These are phyloP conservation scores for Exophiala oligosperma DNA, from an alignment of 2,329 filamentous ascomycete species.

Conservation along the genomic window DNA sequence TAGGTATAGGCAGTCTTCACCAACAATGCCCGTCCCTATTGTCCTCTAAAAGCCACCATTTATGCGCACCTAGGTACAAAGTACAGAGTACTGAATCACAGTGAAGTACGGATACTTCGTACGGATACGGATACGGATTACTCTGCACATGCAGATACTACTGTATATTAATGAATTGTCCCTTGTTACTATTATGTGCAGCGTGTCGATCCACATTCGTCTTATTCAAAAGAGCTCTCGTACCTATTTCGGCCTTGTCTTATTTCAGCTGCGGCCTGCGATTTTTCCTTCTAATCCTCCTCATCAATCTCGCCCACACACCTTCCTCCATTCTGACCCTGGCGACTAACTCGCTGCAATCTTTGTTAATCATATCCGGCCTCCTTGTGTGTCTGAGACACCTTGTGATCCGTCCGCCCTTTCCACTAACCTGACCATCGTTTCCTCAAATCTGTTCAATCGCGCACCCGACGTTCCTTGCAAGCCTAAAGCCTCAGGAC, in stretches of 20 bases:
- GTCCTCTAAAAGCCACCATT: too few species aligned
- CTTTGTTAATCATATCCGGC: slow-evolving; percentile 5
- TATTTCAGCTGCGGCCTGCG: slow-evolving; percentile 2
- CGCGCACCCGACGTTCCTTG: slow-evolving; percentile 15
- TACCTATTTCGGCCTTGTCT: neutral
- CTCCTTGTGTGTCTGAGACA: slow-evolving; percentile 25
- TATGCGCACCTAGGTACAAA: too few species aligned
- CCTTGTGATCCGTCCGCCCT: slow-evolving; percentile 14
- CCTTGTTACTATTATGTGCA: too few species aligned
- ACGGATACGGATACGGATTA: too few species aligned
- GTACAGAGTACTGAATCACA: too few species aligned
- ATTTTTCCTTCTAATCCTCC: neutral
- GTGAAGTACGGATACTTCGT: too few species aligned
- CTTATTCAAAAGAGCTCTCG: neutral
- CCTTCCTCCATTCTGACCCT: slow-evolving; percentile 6
- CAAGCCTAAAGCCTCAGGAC: slow-evolving; percentile 17
- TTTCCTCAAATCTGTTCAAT: slow-evolving; percentile 12
- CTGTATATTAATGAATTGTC: too few species aligned
- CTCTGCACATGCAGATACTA: too few species aligned
- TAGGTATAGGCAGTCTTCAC: too few species aligned
- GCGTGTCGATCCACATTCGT: neutral
- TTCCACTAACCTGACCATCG: slow-evolving; percentile 5
- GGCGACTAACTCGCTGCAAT: slow-evolving; percentile 6
- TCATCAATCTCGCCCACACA: neutral
- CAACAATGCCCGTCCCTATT: too few species aligned